A percentile compares a stretch with the other conserved stretches of the same genome.
Conservation (phyloP, 2,329 filamentous ascomycete species). For the Fonsecaea multimorphosa region DNA sequence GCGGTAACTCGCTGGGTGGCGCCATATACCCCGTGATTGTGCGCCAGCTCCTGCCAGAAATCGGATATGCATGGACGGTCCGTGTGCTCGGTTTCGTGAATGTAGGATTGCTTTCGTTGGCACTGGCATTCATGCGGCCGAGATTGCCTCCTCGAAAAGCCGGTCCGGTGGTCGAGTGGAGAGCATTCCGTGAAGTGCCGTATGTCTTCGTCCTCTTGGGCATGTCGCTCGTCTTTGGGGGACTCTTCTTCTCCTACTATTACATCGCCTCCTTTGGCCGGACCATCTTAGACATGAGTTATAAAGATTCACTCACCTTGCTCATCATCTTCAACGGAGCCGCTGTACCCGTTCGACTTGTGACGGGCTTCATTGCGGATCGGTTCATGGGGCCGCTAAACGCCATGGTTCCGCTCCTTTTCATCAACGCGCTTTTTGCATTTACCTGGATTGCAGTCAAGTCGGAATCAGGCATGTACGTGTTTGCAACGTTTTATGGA, state of each 20-base stretch:
- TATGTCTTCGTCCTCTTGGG: slow-evolving; percentile 50
- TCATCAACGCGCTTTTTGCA: slow-evolving; percentile 51
- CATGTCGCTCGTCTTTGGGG: slow-evolving; percentile 35
- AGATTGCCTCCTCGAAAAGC: slow-evolving; percentile 57
- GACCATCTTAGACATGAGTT: slow-evolving; percentile 55
- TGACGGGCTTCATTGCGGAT: slow-evolving; percentile 64
- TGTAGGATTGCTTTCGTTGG: slow-evolving; percentile 51
- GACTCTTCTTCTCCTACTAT: slow-evolving; percentile 36
- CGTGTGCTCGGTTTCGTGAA: slow-evolving; percentile 67
- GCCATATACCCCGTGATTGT: slow-evolving; percentile 67
- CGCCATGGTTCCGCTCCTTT: slow-evolving; percentile 60
- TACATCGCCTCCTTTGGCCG: slow-evolving; percentile 32
- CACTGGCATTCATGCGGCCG: slow-evolving; percentile 53
- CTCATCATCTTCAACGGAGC: slow-evolving; percentile 66
- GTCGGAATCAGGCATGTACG: slow-evolving; percentile 60
- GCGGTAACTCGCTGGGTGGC: slow-evolving; percentile 67
- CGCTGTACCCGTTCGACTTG: slow-evolving; percentile 60
- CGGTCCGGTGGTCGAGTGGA: slow-evolving; percentile 59
- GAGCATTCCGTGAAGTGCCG: slow-evolving; percentile 57
- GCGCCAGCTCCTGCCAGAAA: slow-evolving; percentile 61
- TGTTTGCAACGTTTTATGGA: slow-evolving; percentile 69
- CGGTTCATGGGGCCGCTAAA: slow-evolving; percentile 65
- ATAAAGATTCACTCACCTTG: slow-evolving; percentile 58
- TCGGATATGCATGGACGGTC: slow-evolving; percentile 71
- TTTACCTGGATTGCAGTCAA: slow-evolving; percentile 66